phyloP scores from a whole-genome alignment of 2,329 filamentous ascomycete genomes.

The Didymella sp. region DNA sequence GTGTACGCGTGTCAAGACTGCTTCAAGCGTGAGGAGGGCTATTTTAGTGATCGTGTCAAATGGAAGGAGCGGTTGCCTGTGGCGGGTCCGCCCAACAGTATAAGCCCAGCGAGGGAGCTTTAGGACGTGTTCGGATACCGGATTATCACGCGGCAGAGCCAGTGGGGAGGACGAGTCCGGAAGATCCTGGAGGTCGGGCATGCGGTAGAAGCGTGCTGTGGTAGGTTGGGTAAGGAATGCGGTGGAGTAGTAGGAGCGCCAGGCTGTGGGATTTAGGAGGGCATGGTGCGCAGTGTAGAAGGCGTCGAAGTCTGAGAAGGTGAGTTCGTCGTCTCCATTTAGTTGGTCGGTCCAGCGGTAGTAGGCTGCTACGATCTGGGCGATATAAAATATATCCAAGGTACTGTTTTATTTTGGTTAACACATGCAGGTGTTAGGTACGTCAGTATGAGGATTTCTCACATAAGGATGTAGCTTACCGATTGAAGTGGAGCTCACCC shows the following conservation, averaged over 20 bases:
- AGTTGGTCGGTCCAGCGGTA: constrained; percentile 16
- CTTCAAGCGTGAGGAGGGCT: constrained; percentile 18
- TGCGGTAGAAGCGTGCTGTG: constrained; percentile 22
- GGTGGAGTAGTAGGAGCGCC: constrained; percentile 20
- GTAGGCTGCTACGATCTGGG: constrained; percentile 20
- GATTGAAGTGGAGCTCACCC: constrained; percentile 20
- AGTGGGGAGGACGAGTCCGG: constrained; percentile 19
- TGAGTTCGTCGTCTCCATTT: constrained; percentile 12
- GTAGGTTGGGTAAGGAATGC: constrained; percentile 19
- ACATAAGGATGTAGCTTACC: constrained; percentile 19
- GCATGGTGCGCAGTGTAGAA: constrained; percentile 19
- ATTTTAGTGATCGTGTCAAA: constrained; percentile 20
- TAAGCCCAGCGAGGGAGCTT: constrained; percentile 21
- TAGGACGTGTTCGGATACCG: constrained; percentile 17
- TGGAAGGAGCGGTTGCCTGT: constrained; percentile 17
- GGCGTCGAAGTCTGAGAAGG: constrained; percentile 18
- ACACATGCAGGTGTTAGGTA: constrained; percentile 17
- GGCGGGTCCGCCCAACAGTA: constrained; percentile 15
- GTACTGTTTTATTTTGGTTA: constrained; percentile 20
- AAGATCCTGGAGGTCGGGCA: constrained; percentile 20
- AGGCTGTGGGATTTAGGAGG: constrained; percentile 18
- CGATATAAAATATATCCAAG: constrained; percentile 21
- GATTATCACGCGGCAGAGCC: constrained; percentile 15
- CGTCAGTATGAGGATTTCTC: constrained; percentile 9
- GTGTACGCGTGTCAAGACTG: constrained; percentile 18